Percentiles rank a stretch among this genome's conserved stretches.
Evolutionary conservation across 108 stramenopile species (phyloP).

Genomic region (Skeletonema costatum): DNA sequence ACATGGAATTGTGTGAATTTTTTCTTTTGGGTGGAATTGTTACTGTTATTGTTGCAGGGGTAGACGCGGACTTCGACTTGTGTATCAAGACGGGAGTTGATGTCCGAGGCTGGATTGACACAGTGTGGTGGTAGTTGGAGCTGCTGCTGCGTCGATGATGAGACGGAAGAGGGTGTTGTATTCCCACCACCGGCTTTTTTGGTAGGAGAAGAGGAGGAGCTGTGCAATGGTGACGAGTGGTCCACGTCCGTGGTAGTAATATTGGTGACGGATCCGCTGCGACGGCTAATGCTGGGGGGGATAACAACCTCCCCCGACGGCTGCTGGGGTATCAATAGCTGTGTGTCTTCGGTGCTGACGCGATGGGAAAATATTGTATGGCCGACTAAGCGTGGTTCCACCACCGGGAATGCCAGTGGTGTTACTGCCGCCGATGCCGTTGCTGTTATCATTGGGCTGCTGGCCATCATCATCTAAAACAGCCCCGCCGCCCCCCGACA

Average conservation of each 20-base stretch:
- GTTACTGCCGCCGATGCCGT: neutral
- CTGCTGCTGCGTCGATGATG: neutral
- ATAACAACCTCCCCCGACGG: neutral
- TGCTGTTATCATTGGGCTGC: neutral
- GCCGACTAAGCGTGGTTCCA: neutral
- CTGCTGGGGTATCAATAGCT: constrained; percentile 7
- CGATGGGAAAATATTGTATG: constrained; percentile 18
- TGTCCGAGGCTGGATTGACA: constrained; percentile 81
- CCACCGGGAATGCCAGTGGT: neutral
- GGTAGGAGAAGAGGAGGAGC: neutral
- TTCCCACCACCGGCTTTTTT: neutral
- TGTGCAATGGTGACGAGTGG: neutral
- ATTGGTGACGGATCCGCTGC: neutral
- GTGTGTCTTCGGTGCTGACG: constrained; percentile 25
- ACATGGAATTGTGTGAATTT: constrained; percentile 83
- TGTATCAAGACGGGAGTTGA: constrained; percentile 83
- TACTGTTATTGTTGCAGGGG: constrained; percentile 84
- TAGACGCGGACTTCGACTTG: constrained; percentile 89
- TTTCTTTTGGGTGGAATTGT: constrained; percentile 62
- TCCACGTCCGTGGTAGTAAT: neutral
- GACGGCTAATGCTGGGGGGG: constrained; percentile 4
- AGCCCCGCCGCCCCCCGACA: constrained; percentile 2
- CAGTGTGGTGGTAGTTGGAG: constrained; percentile 27
- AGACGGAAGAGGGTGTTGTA: neutral
- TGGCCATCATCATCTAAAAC: neutral